Evolutionary conservation across 441 rosid genomes (phyloP).

Genomic region (Gossypium davidsonii): DNA sequence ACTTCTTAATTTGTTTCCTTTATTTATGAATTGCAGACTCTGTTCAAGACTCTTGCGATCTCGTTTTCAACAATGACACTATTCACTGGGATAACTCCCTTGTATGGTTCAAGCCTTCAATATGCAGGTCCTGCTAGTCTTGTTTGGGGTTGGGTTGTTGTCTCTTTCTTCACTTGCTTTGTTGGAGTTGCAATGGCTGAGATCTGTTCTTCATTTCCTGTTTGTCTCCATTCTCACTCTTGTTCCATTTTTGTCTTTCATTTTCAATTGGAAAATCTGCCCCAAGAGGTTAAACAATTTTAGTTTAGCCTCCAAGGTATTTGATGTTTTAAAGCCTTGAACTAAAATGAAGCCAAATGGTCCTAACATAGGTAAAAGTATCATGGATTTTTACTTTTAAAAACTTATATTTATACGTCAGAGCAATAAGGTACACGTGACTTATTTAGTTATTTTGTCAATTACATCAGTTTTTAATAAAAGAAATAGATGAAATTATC

Average conservation of each 20-base stretch:
- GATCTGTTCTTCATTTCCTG: slow-evolving; percentile 67
- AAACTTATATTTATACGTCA: too few species aligned
- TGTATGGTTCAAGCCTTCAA: slow-evolving; percentile 50
- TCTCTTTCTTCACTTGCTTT: slow-evolving; percentile 60
- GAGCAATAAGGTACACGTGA: too few species aligned
- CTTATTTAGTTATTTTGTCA: too few species aligned
- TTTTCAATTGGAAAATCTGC: neutral
- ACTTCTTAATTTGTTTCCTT: neutral
- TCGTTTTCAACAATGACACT: slow-evolving; percentile 60
- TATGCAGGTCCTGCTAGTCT: slow-evolving; percentile 55
- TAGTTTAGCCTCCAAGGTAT: neutral
- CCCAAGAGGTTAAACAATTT: neutral
- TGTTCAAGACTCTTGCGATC: slow-evolving; percentile 57
- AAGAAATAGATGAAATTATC: too few species aligned
- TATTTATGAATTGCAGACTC: slow-evolving; percentile 26
- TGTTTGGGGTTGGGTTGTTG: slow-evolving; percentile 64
- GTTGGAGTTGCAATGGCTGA: slow-evolving; percentile 64
- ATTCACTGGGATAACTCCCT: slow-evolving; percentile 52
- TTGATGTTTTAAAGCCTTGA: neutral
- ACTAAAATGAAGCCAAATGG: neutral
- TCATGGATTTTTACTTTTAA: too few species aligned
- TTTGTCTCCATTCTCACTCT: slow-evolving; percentile 14
- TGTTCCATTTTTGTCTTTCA: neutral
- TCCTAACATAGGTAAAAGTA: too few species aligned
- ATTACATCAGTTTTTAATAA: too few species aligned